Base-by-base conservation (phyloP, 2,329 filamentous ascomycete species). In the Fusarium sulawesiense region DNA sequence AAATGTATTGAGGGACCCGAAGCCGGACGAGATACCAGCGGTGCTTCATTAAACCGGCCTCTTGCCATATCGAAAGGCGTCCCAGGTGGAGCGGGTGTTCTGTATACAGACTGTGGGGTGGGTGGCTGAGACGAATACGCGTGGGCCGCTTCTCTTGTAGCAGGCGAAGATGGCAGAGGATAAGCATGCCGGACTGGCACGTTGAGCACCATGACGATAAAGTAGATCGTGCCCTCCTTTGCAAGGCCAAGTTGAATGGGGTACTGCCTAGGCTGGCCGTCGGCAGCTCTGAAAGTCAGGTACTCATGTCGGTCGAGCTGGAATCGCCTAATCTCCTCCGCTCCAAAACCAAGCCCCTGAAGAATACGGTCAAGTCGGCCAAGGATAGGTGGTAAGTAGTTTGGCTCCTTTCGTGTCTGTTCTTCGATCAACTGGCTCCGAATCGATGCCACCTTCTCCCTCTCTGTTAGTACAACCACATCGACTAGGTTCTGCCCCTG, bases 351-450 rank as follows among this genome's bases (percentile, higher is more conserved):
- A 16, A 90, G 81, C 2, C 81, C 80, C 59, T 87, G 84, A 32
- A 90, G 85, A 18, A 88, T 83, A 27, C 84, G 81, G 25, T 87
- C 84, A 53, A 87, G 84, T 60, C 84, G 84, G 40, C 82, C 83
- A 64, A 88, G 84, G n/a, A 91, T 90, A 3, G 89, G 89, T 6
- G 89, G 88, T 21, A 91, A 81, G 74, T 91, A 90, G 47, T 87
- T 88, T 20, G 88, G 88, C 30, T 89, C 87, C 58, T 83, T 87
- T 69, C 83, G 81, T 32, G 82, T 80, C 64, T 88, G 87, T 69
- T 91, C 88, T 18, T 86, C 84, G 55, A 87, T 83, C 48, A 91
- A 81, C 53, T 83, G 81, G 49, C 81, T 82, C 69, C 87, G 85
- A 46, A 89, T 77, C 11, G 78, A 79, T 42, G 80, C 73, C 7